Conservation (phyloP, 116 monocot genomes). For the Posidonia oceanica region DNA sequence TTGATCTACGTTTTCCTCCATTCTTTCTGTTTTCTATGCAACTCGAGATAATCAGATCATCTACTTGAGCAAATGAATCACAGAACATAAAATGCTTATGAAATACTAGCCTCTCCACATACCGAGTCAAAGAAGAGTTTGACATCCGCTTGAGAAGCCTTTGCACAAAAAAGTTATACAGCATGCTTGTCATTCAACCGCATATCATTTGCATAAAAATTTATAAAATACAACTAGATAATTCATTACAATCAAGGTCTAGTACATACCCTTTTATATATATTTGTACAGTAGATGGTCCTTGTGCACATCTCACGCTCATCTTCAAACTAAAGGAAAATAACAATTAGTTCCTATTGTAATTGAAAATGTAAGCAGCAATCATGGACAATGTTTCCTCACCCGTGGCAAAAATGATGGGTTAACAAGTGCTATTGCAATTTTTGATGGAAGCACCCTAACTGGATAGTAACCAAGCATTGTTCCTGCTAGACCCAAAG, state of each 20-base stretch:
- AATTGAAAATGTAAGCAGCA: neutral
- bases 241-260: neutral
- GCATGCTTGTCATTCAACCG: neutral
- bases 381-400: neutral
- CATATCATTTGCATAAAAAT: neutral
- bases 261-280: too few relatives aligned
- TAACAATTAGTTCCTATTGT: neutral
- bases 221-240: neutral
- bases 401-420: constrained; percentile 70
- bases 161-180: neutral
- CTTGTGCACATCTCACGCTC: constrained; percentile 81
- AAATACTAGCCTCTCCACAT: too few relatives aligned
- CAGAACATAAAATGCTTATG: too few relatives aligned
- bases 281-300: too few relatives aligned
- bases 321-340: constrained; percentile 51
- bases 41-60: too few relatives aligned
- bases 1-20: too few relatives aligned
- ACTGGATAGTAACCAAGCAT: constrained; percentile 12
- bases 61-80: too few relatives aligned
- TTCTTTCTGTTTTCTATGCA: too few relatives aligned
- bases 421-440: constrained; percentile 83
- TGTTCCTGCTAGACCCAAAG: constrained; percentile 49
- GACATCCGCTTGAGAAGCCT: constrained; percentile 68
- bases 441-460: constrained; percentile 86
- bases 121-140: constrained; percentile 85